Base-by-base conservation (phyloP, 768 basidiomycete species). In the Amanita inopinata region DNA sequence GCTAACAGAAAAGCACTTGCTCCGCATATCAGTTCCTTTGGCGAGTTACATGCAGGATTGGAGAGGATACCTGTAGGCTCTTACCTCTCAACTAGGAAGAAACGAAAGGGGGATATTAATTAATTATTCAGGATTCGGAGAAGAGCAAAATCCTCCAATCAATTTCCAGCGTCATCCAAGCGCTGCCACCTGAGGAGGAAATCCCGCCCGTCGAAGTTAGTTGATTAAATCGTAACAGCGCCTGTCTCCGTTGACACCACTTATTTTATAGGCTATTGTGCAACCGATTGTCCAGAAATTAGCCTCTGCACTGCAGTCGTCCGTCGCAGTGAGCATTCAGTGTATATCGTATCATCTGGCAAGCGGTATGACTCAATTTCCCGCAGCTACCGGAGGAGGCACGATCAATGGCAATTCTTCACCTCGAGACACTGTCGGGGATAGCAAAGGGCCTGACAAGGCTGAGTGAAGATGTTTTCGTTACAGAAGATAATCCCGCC, bases 111-210 rank as follows among this genome's bases (percentile, higher is more conserved):
- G n/a, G n/a, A n/a, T n/a, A n/a, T n/a, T n/a, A n/a, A n/a, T n/a
- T n/a, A n/a, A n/a, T n/a, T n/a, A n/a, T n/a, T n/a, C n/a, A 86
- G 81, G 85, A 88, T 51, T 77, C 80, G 15, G 91, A 94, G 60
- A 86, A 85, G 61, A 76, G 78, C 51, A 96, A 93, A 61, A 87
- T 96, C 1, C 65, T 96, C 33, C 86, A 96, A 56, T 88, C 85
- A 0, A 93, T 97, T 39, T 80, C 89, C 1, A 94, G 91, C 49
- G 89, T 97, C 2, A 85, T 96, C 23, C 88, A 96, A 53, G 93
- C 92, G 0, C 61, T 97, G 37, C 82, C 87, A 0, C 80, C 88
- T 0, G 65, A 66, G 31, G 83, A 90, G 32, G 85, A 77, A 43
- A 80, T 94, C 19, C 70, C 77, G 0, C 85, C 90, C 0, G 70